Conservation (phyloP, 1,284 basidiomycete genomes). For the Laetiporus sulphureus region DNA sequence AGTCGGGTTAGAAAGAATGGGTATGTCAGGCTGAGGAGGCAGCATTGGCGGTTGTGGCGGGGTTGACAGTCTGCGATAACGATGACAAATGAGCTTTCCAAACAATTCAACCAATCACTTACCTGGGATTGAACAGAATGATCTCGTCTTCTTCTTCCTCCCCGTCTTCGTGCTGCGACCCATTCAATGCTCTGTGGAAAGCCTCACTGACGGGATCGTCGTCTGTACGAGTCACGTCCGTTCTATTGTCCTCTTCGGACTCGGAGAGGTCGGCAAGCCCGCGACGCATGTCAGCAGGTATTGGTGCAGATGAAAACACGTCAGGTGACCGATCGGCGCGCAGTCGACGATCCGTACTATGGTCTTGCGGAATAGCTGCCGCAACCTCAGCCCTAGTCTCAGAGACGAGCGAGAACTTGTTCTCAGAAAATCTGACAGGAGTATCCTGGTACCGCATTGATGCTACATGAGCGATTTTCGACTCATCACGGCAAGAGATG, state of each 20-base stretch:
- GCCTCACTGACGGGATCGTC: constrained; percentile 79
- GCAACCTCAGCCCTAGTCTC: neutral
- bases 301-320: neutral
- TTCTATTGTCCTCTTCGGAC: constrained; percentile 61
- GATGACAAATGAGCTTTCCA: neutral
- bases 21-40: neutral
- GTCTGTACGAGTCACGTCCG: constrained; percentile 64
- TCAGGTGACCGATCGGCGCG: too few species aligned
- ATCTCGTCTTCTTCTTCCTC: constrained; percentile 48
- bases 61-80: neutral
- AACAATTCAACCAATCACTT: neutral
- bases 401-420: too few species aligned
- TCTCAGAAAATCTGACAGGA: too few species aligned
- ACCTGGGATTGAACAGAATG: constrained; percentile 3
- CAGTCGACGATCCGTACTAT: neutral
- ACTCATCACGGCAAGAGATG: neutral
- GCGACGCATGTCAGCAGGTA: constrained; percentile 7
- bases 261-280: constrained; percentile 21
- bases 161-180: constrained; percentile 34
- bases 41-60: neutral
- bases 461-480: neutral
- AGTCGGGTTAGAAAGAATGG: neutral
- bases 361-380: neutral
- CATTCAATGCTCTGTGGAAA: constrained; percentile 55
- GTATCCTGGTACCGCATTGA: constrained; percentile 2